Evolutionary conservation across 2,329 filamentous ascomycete species (phyloP).

Genomic region (Aspergillus alliaceus): DNA sequence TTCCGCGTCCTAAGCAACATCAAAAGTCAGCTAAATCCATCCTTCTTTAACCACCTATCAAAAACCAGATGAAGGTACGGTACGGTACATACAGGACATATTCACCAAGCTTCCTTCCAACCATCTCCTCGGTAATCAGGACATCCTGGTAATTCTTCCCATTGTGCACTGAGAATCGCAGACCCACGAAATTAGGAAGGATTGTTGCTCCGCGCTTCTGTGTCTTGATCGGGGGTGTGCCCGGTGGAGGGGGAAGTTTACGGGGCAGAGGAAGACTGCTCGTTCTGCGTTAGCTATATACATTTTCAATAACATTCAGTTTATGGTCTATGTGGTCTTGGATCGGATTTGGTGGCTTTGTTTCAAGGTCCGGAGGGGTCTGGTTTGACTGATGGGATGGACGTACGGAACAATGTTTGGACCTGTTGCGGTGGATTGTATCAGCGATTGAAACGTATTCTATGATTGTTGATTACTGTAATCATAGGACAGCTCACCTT

Average conservation of each 20-base stretch:
- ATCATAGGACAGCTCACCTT: slow-evolving; percentile 57
- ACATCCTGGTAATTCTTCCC: slow-evolving; percentile 84
- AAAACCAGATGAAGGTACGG: no score
- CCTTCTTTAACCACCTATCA: no score
- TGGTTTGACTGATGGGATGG: slow-evolving; percentile 5
- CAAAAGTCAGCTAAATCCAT: no score
- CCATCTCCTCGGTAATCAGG: slow-evolving; percentile 90
- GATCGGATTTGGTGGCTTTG: not conserved
- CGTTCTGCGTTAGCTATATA: slow-evolving; percentile 4
- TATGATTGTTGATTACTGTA: not conserved
- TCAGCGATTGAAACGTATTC: not conserved
- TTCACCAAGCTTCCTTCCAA: slow-evolving; percentile 91
- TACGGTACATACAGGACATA: slow-evolving; percentile 82
- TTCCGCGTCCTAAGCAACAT: slow-evolving; percentile 64
- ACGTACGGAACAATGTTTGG: slow-evolving; percentile 71
- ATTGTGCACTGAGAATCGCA: slow-evolving; percentile 89
- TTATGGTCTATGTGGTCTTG: not conserved
- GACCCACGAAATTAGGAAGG: slow-evolving; percentile 85
- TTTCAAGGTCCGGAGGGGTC: not conserved
- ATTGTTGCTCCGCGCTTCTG: slow-evolving; percentile 87
- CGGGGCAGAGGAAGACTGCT: slow-evolving; percentile 43
- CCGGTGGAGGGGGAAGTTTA: slow-evolving; percentile 56
- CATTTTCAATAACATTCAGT: not conserved
- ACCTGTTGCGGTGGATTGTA: slow-evolving; percentile 44
- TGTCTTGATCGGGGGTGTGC: slow-evolving; percentile 73